Evolutionary conservation across 2,329 filamentous ascomycete genomes (phyloP), one percentile per base, ranked within the genome.

Genomic region (Aureobasidium sp.): DNA sequence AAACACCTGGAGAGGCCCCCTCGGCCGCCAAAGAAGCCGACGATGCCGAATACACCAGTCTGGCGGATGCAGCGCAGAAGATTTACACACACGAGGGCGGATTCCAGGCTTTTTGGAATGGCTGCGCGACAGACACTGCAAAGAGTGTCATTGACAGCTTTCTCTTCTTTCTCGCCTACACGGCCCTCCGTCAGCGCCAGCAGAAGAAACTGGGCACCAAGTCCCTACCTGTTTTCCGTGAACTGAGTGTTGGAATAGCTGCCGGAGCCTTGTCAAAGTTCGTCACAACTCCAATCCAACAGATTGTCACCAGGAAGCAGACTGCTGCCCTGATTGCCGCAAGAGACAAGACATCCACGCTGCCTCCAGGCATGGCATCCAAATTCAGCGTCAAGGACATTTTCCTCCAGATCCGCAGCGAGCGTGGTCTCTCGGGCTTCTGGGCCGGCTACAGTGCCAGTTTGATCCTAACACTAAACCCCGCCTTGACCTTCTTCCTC

Each of bases 391-490:
- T 80, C 72, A 64, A 79, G 31, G 80, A 87, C 56, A 89, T 90
- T 34, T 80, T 87, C 20, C 73, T 77, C 1, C 79, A 83, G 45
- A 92, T 95, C 64, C 76, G 78, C 44, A 70, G 77, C 1, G 87
- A 93, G 71, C 88, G 87, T 67, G 91, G 91, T 0, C 64, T 91
- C 11, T 71, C 78, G 48, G 91, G 90, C 2, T 87, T 96, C 68
- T 96, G 91, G 92, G 87, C 90, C 0, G 91, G 91, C 0, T 96
- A 96, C 73, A 90, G 88, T 22, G 90, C 91, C 1, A 87, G 84
- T 25, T 74, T 96, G 63, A 81, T 96, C 42, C 76, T 96, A 56
- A 92, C 91, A 0, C 79, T 96, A 31, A 96, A 96, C 69, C 91
- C 92, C 1, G 87, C 88, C 66, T 82, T 96, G 66, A 96, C 92